phyloP scores from a whole-genome alignment of 2,329 filamentous ascomycete genomes.

The Pochonia chlamydosporia region DNA sequence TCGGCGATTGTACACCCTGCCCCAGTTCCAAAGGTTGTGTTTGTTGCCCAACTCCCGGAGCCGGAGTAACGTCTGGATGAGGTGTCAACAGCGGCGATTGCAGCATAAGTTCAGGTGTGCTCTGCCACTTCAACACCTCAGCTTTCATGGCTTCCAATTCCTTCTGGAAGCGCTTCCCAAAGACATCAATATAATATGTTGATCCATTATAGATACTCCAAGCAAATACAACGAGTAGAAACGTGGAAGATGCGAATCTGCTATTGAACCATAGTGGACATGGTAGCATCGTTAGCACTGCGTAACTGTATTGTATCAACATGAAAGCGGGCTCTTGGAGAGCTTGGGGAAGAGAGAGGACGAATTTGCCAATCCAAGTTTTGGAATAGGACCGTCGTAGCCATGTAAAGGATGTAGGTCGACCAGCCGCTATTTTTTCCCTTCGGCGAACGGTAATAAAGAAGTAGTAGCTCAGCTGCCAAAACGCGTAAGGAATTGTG shows the following conservation, averaged over 20 bases:
- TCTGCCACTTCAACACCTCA: slow-evolving; percentile 87
- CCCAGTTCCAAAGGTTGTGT: slow-evolving; percentile 12
- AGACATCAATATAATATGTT: slow-evolving; percentile 97
- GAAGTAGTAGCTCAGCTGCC: slow-evolving; percentile 91
- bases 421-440: slow-evolving; percentile 91
- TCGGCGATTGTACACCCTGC: background rate
- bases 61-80: slow-evolving; percentile 16
- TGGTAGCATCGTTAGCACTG: slow-evolving; percentile 86
- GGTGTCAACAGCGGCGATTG: slow-evolving; percentile 29
- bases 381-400: slow-evolving; percentile 86
- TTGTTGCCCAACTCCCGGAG: slow-evolving; percentile 9
- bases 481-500: slow-evolving; percentile 83
- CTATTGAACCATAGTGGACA: slow-evolving; percentile 95
- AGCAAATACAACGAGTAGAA: slow-evolving; percentile 76
- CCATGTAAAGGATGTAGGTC: slow-evolving; percentile 97
- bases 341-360: slow-evolving; percentile 66
- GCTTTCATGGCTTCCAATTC: slow-evolving; percentile 84
- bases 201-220: slow-evolving; percentile 98
- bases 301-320: slow-evolving; percentile 90
- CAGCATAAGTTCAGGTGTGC: slow-evolving; percentile 41
- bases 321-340: slow-evolving; percentile 91
- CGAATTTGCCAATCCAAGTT: slow-evolving; percentile 79
- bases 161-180: slow-evolving; percentile 93
- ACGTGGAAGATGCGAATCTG: slow-evolving; percentile 69
- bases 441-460: slow-evolving; percentile 92